These are phyloP conservation scores for Fusarium duplospermum DNA, from an alignment of 2,329 filamentous ascomycete species.

Conservation along the genomic window DNA sequence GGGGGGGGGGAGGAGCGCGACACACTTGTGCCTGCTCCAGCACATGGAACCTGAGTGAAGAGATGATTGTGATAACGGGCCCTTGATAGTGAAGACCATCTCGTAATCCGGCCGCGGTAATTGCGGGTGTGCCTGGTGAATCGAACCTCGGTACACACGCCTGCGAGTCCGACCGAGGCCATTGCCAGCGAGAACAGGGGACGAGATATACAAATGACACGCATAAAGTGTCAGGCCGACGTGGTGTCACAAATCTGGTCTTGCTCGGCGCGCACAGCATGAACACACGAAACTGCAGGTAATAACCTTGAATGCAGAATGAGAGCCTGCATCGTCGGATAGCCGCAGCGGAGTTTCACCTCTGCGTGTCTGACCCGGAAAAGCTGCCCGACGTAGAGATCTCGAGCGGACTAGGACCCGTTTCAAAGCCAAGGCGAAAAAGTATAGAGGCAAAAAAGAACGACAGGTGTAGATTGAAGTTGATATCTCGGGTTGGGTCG, in stretches of 20 bases:
- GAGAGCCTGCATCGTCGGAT: not conserved
- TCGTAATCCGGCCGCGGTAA: not conserved
- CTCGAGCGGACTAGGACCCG: not conserved
- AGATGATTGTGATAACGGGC: not conserved
- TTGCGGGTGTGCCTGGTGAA: not conserved
- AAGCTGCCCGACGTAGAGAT: not conserved
- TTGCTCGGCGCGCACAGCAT: conserved; percentile 30
- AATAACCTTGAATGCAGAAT: conserved; percentile 1
- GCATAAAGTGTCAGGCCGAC: not conserved
- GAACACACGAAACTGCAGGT: conserved; percentile 6
- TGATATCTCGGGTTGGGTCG: not conserved
- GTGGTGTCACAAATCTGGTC: conserved; percentile 12
- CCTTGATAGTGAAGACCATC: not conserved
- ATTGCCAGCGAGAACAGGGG: not conserved
- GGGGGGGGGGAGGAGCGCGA: not conserved
- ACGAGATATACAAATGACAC: not conserved
- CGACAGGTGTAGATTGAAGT: not conserved
- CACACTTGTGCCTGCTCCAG: not conserved
- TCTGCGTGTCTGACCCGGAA: not conserved
- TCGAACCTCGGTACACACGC: not conserved
- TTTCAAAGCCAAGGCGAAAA: not conserved
- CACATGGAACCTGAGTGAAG: not conserved
- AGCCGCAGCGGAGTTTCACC: conserved; percentile 5
- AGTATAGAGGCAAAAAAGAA: not conserved
- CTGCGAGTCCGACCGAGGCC: not conserved